Percentiles rank a stretch among this genome's conserved stretches.
Evolutionary conservation across 2,329 filamentous ascomycete genomes (phyloP).

Genomic region (Neocatenulostroma microsporum): DNA sequence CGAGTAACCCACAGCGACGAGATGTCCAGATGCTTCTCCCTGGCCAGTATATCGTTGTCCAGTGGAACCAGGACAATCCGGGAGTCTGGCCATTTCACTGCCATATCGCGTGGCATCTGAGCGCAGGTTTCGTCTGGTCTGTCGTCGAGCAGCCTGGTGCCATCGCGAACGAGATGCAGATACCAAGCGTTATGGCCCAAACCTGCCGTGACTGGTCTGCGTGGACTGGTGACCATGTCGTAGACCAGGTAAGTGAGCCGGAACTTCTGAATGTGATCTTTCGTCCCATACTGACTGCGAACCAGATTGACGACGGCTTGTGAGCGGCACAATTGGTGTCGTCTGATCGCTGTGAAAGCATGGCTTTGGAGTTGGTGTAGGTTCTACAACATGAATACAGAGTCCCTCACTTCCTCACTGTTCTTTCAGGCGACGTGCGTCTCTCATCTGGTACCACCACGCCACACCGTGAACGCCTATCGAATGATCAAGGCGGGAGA

Average conservation of each 20-base stretch:
- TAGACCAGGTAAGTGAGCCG: slow-evolving; percentile 19
- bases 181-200: slow-evolving; percentile 39
- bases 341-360: no score
- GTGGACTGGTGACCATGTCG: slow-evolving; percentile 44
- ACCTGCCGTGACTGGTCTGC: slow-evolving; percentile 47
- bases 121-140: slow-evolving; percentile 16
- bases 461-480: no score
- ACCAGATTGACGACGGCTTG: slow-evolving; percentile 44
- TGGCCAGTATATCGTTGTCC: slow-evolving; percentile 29
- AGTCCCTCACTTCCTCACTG: no score
- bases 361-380: no score
- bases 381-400: no score
- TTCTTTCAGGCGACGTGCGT: no score
- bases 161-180: slow-evolving; percentile 11
- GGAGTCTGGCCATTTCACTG: slow-evolving; percentile 44
- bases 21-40: slow-evolving; percentile 21
- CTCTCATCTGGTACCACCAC: no score
- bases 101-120: slow-evolving; percentile 24
- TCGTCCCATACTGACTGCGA: background rate
- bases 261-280: background rate
- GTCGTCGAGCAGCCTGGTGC: slow-evolving; percentile 11
- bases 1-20: slow-evolving; percentile 23
- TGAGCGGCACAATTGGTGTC: no score
- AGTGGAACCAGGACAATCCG: slow-evolving; percentile 43
- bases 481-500: no score